A percentile compares a stretch with the other conserved stretches of the same genome.
Evolutionary conservation across 441 rosid species (phyloP).

Genomic region (Adansonia gregorii): DNA sequence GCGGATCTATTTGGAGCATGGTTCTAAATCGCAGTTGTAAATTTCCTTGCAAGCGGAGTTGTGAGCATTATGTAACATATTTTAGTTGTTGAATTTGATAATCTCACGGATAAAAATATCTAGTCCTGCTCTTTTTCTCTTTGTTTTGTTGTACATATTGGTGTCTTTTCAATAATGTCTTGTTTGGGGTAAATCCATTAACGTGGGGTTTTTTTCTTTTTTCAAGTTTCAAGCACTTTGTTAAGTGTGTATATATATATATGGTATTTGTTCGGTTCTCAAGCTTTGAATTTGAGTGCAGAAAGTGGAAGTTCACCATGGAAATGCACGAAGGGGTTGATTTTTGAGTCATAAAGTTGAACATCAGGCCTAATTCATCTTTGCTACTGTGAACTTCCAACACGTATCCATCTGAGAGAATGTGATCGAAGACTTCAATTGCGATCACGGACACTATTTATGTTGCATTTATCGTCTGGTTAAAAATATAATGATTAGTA

Average conservation of each 20-base stretch:
- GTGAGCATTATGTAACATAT: no score
- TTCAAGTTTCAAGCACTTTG: not conserved
- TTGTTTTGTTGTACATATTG: not conserved
- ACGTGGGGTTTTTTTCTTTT: not conserved
- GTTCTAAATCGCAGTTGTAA: not conserved
- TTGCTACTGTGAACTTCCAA: no score
- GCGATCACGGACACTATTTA: no score
- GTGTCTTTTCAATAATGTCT: not conserved
- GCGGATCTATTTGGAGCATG: slow-evolving; percentile 22
- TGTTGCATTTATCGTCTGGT: no score
- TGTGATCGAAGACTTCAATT: no score
- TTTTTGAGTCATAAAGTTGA: slow-evolving; percentile 3
- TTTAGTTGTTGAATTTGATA: no score
- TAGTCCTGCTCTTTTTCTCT: no score
- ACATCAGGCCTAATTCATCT: no score
- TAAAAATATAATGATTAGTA: no score
- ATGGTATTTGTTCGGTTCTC: not conserved
- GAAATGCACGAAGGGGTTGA: not conserved
- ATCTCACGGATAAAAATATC: no score
- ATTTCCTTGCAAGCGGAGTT: no score
- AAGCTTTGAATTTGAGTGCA: not conserved
- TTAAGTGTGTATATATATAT: not conserved
- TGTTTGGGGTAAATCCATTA: slow-evolving; percentile 4
- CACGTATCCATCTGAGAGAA: no score
- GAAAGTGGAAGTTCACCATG: not conserved